phyloP scores from a whole-genome alignment of 768 basidiomycete species.

The Lactifluus echinatus region DNA sequence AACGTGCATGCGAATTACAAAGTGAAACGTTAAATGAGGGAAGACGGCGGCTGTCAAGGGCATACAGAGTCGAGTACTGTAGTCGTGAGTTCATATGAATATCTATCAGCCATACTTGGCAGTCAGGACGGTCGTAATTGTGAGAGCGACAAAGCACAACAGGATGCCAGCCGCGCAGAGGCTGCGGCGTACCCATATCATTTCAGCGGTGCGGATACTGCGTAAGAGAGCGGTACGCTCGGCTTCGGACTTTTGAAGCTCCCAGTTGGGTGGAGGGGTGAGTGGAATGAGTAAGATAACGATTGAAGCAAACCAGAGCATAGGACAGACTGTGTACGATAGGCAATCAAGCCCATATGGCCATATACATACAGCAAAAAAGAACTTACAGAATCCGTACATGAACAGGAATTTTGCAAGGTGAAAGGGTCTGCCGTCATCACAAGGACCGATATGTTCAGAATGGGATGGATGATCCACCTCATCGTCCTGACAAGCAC shows the following conservation, averaged over 20 bases:
- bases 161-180: slow-evolving; percentile 24
- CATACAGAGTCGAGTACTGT: not conserved
- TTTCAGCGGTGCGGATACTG: slow-evolving; percentile 30
- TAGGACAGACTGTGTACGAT: slow-evolving; percentile 35
- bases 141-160: slow-evolving; percentile 17
- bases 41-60: not conserved
- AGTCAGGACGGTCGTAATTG: slow-evolving; percentile 19
- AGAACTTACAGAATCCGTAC: slow-evolving; percentile 40
- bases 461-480: slow-evolving; percentile 30
- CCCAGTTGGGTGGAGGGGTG: slow-evolving; percentile 30
- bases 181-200: slow-evolving; percentile 37
- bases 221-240: slow-evolving; percentile 30
- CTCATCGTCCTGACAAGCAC: not conserved
- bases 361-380: not conserved
- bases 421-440: slow-evolving; percentile 32
- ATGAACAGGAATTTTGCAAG: slow-evolving; percentile 42
- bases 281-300: slow-evolving; percentile 35
- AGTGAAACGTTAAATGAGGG: not conserved
- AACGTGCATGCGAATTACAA: not conserved
- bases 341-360: not conserved
- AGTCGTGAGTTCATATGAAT: not conserved
- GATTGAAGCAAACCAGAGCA: slow-evolving; percentile 38
- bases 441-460: slow-evolving; percentile 2
- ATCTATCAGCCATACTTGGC: slow-evolving; percentile 10
- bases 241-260: slow-evolving; percentile 29